phyloP scores from a whole-genome alignment of 2,329 filamentous ascomycete species.

The Scytalidium sp. region DNA sequence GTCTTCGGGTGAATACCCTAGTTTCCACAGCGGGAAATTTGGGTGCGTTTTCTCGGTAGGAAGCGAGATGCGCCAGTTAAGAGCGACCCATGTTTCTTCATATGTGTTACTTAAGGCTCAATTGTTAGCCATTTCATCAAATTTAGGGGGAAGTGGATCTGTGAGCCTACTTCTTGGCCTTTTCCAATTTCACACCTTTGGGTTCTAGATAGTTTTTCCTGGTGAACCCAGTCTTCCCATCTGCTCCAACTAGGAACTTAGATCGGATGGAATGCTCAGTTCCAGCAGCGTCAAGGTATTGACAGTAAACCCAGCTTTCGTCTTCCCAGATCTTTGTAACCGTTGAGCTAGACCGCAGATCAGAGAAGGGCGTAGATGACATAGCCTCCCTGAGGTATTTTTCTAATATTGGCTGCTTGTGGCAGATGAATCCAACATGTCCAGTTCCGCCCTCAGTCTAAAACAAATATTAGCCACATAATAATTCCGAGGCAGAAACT shows the following conservation, averaged over 20 bases:
- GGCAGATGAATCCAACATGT: constrained; percentile 22
- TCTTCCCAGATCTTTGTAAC: constrained; percentile 1
- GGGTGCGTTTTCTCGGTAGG: constrained; percentile 45
- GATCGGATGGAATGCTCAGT: constrained; percentile 7
- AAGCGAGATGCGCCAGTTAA: constrained; percentile 40
- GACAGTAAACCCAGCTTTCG: constrained; percentile 1
- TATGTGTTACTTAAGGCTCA: constrained; percentile 13
- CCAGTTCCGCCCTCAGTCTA: constrained; percentile 25
- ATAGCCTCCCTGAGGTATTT: constrained; percentile 3
- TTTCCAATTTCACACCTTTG: constrained; percentile 15
- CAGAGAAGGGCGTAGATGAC: background rate
- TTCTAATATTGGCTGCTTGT: constrained; percentile 25
- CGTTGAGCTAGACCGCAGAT: background rate
- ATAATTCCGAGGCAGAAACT: background rate
- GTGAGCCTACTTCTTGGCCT: background rate
- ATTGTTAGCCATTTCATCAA: constrained; percentile 2
- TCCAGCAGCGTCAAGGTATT: background rate
- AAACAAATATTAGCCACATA: background rate
- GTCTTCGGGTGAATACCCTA: constrained; percentile 41
- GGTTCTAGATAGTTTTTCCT: constrained; percentile 28
- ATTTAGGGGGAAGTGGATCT: constrained; percentile 8
- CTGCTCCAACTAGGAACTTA: constrained; percentile 21
- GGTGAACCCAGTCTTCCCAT: constrained; percentile 30
- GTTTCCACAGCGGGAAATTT: constrained; percentile 43
- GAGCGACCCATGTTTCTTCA: constrained; percentile 43